Base-by-base conservation (phyloP, 208 protist genomes). In the Acanthamoeba divionensis region DNA sequence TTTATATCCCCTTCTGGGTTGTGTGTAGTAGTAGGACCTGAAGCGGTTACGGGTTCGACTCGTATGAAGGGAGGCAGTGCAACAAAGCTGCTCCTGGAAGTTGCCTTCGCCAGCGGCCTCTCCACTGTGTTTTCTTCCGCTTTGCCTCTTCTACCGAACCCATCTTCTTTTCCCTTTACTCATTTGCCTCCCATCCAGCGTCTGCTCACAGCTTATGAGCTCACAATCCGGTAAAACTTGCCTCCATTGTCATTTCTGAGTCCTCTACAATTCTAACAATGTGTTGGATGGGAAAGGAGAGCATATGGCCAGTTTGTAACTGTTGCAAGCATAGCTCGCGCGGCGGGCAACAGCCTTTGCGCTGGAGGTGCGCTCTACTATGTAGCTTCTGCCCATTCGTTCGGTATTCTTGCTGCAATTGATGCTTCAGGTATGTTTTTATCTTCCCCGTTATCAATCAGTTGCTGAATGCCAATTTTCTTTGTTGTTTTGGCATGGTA, bases 41-140 rank as follows among this genome's bases (percentile, higher is more conserved):
- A 83, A 38, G 45, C 73, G 24, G 26, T 83, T 2, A 83, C 73
- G 12, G 73, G 73, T n/a, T 83, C 73, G 4, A 63, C 31, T 33
- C 41, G 73, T 44, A 83, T 83, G 73, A 83, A 83, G 50, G 73
- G 73, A 24, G 73, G 73, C 50, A 63, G 48, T n/a, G 73, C 73
- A 5, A 83, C 73, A 24, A 83, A 83, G 73, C 45, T 83, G 31
- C 41, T 83, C 50, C 73, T 83, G 47, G 73, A 83, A 29, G 26
- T 24, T 7, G 45, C 63, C 21, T 83, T 83, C 41, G 38, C 73
- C 21, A 24, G 48, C 26, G 73, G 50, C 73, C 2, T 83, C 73
- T 8, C 73, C 47, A 29, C 45, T 7, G 66, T 75, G 9, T 15
- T 15, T 45, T 5, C 2, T 21, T 7, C 52, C 31, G 66, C 45